Conservation (phyloP, 805 yeast genomes). For the Schwanniomyces occidentalis region DNA sequence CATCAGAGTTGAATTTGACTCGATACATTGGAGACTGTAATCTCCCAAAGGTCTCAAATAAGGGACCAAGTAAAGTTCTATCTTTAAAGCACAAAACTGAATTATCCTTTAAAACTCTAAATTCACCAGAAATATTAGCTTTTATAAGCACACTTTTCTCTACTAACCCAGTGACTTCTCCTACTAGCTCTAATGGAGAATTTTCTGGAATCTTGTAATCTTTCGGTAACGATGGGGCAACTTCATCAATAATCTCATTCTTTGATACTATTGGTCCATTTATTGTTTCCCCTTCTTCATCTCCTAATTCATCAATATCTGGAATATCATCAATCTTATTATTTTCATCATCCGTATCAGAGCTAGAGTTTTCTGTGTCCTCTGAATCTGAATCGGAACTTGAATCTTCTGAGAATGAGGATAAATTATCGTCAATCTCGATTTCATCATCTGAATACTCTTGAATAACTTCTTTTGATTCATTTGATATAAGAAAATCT, state of each 20-base stretch:
- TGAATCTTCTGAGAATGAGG: slow-evolving; percentile 11
- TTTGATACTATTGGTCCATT: slow-evolving; percentile 74
- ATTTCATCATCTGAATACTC: slow-evolving; percentile 31
- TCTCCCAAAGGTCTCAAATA: slow-evolving; percentile 89
- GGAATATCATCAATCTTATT: slow-evolving; percentile 67
- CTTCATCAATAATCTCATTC: slow-evolving; percentile 72
- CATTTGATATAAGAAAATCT: slow-evolving; percentile 1
- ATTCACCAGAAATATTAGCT: slow-evolving; percentile 80
- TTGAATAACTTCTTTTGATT: slow-evolving; percentile 8
- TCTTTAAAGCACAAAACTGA: slow-evolving; percentile 79
- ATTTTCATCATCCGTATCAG: slow-evolving; percentile 26
- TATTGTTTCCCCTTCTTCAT: slow-evolving; percentile 45
- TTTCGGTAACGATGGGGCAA: slow-evolving; percentile 65
- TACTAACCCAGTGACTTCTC: slow-evolving; percentile 65
- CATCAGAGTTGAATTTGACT: slow-evolving; percentile 59
- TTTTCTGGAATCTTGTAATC: slow-evolving; percentile 58
- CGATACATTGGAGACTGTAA: slow-evolving; percentile 80
- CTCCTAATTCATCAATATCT: slow-evolving; percentile 18
- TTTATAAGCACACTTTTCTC: slow-evolving; percentile 71
- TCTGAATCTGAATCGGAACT: slow-evolving; percentile 12
- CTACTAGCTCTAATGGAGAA: slow-evolving; percentile 71
- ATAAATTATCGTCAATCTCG: slow-evolving; percentile 14
- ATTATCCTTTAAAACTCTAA: slow-evolving; percentile 75
- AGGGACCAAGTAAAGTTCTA: slow-evolving; percentile 66
- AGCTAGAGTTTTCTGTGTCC: slow-evolving; percentile 16